Conservation (phyloP, 192 early-diverging fungal species). For the Podila verticillata region DNA sequence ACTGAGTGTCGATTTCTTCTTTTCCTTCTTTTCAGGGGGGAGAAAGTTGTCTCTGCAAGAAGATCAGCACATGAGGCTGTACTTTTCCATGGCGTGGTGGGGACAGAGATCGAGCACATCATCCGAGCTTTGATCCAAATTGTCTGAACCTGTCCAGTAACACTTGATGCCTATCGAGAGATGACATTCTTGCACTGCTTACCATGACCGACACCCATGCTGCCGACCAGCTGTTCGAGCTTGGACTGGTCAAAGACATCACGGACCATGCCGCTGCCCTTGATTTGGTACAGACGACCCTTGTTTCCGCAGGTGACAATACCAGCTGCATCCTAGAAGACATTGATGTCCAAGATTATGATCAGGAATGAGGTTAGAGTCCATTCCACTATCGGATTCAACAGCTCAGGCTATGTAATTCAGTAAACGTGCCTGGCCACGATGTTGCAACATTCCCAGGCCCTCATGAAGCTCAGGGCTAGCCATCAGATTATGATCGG, state of each 20-base stretch:
- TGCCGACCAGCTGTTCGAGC: conserved; percentile 81
- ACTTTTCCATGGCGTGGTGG: no score
- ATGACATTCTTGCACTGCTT: conserved; percentile 37
- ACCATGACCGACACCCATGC: conserved; percentile 98
- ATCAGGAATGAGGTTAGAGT: not conserved
- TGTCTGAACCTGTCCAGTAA: no score
- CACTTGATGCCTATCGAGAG: not conserved
- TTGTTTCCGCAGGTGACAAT: conserved; percentile 98
- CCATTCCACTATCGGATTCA: no score
- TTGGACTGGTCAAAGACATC: conserved; percentile 93
- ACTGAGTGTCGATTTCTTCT: no score
- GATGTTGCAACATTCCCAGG: conserved; percentile 95
- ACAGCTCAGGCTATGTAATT: not conserved
- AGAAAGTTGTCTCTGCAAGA: no score
- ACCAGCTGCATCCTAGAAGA: conserved; percentile 90
- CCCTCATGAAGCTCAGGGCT: conserved; percentile 94
- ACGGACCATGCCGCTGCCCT: conserved; percentile 99
- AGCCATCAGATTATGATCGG: conserved; percentile 77
- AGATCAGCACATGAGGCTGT: no score
- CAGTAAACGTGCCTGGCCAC: conserved; percentile 86
- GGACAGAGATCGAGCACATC: no score
- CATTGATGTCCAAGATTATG: no score
- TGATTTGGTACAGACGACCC: conserved; percentile 98
- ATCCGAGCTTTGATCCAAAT: no score
- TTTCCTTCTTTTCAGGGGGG: no score